phyloP scores from a whole-genome alignment of 495 filamentous ascomycete genomes.

The Cercophora newfieldiana region DNA sequence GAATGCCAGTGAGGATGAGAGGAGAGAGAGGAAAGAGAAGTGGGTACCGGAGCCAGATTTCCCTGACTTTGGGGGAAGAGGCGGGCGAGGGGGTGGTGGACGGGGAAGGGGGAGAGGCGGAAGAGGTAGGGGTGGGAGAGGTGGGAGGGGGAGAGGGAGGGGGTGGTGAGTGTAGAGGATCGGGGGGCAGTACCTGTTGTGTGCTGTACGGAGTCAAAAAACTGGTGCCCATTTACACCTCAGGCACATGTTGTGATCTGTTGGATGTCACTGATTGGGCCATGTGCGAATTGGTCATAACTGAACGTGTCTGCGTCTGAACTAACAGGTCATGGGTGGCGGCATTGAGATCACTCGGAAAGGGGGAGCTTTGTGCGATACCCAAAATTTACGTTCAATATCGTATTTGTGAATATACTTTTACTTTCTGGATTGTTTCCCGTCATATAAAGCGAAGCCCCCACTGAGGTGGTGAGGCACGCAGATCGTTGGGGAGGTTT shows the following conservation, averaged over 20 bases:
- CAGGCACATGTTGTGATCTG: no score
- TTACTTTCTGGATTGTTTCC: constrained; percentile 34
- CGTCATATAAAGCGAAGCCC: constrained; percentile 50
- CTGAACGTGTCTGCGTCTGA: no score
- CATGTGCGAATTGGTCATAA: no score
- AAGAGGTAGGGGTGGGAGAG: constrained; percentile 34
- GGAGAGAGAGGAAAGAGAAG: constrained; percentile 48
- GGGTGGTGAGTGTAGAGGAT: constrained; percentile 16
- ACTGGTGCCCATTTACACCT: no score
- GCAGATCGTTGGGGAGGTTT: constrained; percentile 52
- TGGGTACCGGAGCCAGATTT: constrained; percentile 34
- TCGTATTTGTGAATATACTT: no score
- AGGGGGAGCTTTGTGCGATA: no score
- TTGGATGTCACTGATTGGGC: no score
- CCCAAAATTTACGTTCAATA: no score
- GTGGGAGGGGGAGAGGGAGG: constrained; percentile 21
- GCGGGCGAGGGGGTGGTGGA: constrained; percentile 29
- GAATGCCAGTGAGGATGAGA: constrained; percentile 67
- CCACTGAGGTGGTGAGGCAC: constrained; percentile 37
- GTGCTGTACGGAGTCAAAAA: background rate
- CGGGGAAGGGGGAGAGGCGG: constrained; percentile 36
- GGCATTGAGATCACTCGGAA: no score
- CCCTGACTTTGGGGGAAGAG: constrained; percentile 31
- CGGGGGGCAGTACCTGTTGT: background rate
- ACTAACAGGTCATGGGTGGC: no score